These are phyloP conservation scores for Penicillium sp. DNA, from an alignment of 2,329 filamentous ascomycete genomes.

Conservation along the genomic window DNA sequence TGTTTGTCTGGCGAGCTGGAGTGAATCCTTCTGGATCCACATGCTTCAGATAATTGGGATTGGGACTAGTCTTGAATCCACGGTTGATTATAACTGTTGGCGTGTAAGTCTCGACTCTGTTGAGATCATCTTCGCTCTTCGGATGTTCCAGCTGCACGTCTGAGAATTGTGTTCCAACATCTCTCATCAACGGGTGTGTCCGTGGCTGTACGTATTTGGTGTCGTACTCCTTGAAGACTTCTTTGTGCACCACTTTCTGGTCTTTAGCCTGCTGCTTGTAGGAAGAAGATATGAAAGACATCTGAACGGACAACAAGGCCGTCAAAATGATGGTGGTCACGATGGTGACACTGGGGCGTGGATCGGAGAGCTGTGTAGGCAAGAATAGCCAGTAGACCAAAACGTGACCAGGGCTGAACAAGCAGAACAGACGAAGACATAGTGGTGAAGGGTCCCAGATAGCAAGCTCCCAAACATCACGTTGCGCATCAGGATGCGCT, in stretches of 20 bases:
- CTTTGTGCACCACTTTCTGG: conserved; percentile 77
- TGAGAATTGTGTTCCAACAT: conserved; percentile 77
- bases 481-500: conserved; percentile 71
- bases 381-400: conserved; percentile 86
- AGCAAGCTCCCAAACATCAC: conserved; percentile 92
- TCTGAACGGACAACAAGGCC: conserved; percentile 71
- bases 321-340: conserved; percentile 80
- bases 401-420: conserved; percentile 94
- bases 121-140: conserved; percentile 45
- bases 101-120: conserved; percentile 63
- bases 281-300: conserved; percentile 69
- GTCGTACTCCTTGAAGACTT: conserved; percentile 94
- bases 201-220: conserved; percentile 91
- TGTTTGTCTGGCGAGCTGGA: conserved; percentile 41
- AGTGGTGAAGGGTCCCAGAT: conserved; percentile 93
- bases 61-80: conserved; percentile 78
- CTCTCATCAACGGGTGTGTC: conserved; percentile 75
- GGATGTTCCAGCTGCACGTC: conserved; percentile 39
- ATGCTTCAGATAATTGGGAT: conserved; percentile 74
- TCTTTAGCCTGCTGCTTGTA: conserved; percentile 88
- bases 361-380: conserved; percentile 73
- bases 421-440: conserved; percentile 77
- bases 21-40: conserved; percentile 65
- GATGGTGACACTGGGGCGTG: conserved; percentile 80
- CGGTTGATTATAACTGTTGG: conserved; percentile 68